Evolutionary conservation across 1,284 basidiomycete genomes (phyloP).

Genomic region (Amylostereum chailletii): DNA sequence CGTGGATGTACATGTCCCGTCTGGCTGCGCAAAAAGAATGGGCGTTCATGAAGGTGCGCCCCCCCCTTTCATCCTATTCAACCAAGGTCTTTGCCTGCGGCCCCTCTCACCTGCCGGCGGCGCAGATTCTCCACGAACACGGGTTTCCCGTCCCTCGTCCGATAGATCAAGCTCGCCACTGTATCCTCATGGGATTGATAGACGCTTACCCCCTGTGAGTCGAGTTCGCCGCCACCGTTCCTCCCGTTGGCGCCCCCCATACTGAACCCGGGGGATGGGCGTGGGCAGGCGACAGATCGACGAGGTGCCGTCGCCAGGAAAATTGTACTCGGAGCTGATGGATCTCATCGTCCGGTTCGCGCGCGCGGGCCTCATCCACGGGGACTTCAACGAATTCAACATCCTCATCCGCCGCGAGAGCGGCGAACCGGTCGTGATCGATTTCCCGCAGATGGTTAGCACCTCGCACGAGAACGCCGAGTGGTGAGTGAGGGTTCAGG

Average conservation of each 20-base stretch:
- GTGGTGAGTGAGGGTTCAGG: slow-evolving; percentile 50
- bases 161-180: slow-evolving; percentile 92
- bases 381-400: slow-evolving; percentile 99
- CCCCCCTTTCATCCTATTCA: neutral
- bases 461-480: slow-evolving; percentile 96
- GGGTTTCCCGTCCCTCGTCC: slow-evolving; percentile 91
- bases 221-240: neutral
- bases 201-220: slow-evolving; percentile 91
- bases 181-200: slow-evolving; percentile 92
- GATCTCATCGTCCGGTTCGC: slow-evolving; percentile 94
- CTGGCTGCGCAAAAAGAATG: slow-evolving; percentile 96
- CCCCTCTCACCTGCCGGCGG: neutral
- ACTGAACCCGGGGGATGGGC: slow-evolving; percentile 2
- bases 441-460: slow-evolving; percentile 99
- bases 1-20: slow-evolving; percentile 99
- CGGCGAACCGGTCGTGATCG: slow-evolving; percentile 89
- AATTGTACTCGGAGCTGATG: slow-evolving; percentile 91
- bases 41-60: slow-evolving; percentile 91
- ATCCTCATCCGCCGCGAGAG: slow-evolving; percentile 81
- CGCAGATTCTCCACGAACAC: slow-evolving; percentile 85
- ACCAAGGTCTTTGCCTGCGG: no score
- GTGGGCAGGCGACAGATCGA: slow-evolving; percentile 76
- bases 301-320: slow-evolving; percentile 76
- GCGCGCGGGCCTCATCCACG: slow-evolving; percentile 89
- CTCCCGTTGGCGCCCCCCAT: slow-evolving; percentile 4